phyloP scores from a whole-genome alignment of 345 rosid species.

The Eucalyptus pumila region DNA sequence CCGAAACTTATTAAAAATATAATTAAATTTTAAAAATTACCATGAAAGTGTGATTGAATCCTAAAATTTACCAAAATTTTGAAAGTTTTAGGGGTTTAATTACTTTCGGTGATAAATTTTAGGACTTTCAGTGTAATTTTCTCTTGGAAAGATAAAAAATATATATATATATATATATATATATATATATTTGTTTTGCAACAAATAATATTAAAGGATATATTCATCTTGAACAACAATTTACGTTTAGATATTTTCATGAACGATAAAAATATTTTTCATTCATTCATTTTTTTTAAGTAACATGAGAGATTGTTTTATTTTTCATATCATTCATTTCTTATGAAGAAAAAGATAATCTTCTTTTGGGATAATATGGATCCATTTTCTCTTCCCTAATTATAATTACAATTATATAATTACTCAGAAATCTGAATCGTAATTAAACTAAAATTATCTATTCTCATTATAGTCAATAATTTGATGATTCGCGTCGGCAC shows the following conservation, averaged over 20 bases:
- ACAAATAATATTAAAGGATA: too few relatives aligned
- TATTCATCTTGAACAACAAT: fast-evolving
- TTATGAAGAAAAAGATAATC: fast-evolving
- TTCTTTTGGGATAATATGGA: neutral
- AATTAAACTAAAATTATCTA: neutral
- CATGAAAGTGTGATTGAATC: fast-evolving
- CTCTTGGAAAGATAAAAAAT: neutral
- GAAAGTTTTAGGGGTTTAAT: neutral
- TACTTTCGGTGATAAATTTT: fast-evolving
- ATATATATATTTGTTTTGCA: fast-evolving
- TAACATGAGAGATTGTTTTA: neutral
- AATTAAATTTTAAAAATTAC: fast-evolving
- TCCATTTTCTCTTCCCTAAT: neutral
- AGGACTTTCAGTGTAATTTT: too few relatives aligned
- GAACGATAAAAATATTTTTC: too few relatives aligned
- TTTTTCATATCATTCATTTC: fast-evolving
- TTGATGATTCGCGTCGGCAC: neutral
- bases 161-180: too few relatives aligned
- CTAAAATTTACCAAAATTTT: fast-evolving
- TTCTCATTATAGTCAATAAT: neutral
- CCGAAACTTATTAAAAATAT: too few relatives aligned
- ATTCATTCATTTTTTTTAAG: neutral
- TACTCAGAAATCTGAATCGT: neutral
- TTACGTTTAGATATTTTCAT: too few relatives aligned
- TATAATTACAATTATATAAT: neutral